phyloP scores from a whole-genome alignment of 2,329 filamentous ascomycete species.

The Cytospora leucostoma region DNA sequence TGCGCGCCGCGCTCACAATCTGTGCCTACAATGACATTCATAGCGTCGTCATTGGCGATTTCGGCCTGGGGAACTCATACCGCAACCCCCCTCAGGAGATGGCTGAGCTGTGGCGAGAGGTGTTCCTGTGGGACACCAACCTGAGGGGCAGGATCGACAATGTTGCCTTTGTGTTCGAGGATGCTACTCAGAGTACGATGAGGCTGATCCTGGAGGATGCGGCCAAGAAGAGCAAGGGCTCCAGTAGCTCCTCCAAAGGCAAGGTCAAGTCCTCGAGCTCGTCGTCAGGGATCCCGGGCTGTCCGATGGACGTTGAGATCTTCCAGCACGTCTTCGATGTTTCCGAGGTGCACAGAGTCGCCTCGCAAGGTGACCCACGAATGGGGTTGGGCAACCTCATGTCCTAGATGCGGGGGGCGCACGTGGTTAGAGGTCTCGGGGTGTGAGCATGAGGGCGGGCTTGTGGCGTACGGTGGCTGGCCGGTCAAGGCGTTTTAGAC shows the following conservation, averaged over 20 bases:
- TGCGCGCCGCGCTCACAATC: slow-evolving; percentile 69
- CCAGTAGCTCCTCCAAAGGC: slow-evolving; percentile 33
- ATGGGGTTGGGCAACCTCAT: slow-evolving; percentile 57
- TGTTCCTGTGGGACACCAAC: slow-evolving; percentile 63
- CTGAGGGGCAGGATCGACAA: slow-evolving; percentile 62
- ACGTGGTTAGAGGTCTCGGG: background rate
- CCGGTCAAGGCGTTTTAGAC: slow-evolving; percentile 11
- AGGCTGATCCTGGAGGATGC: slow-evolving; percentile 57
- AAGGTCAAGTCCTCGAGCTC: slow-evolving; percentile 25
- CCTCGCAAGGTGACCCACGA: slow-evolving; percentile 55
- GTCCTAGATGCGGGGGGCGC: slow-evolving; percentile 27
- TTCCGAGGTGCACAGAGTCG: slow-evolving; percentile 51
- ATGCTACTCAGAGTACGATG: slow-evolving; percentile 54
- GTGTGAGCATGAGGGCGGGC: background rate
- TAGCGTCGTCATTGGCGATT: slow-evolving; percentile 63
- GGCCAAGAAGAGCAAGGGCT: slow-evolving; percentile 50
- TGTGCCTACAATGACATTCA: slow-evolving; percentile 62
- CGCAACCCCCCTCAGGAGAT: slow-evolving; percentile 67
- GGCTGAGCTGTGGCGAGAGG: slow-evolving; percentile 66
- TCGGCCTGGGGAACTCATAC: slow-evolving; percentile 64
- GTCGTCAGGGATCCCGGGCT: slow-evolving; percentile 20
- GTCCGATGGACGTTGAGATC: slow-evolving; percentile 51
- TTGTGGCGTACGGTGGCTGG: slow-evolving; percentile 8
- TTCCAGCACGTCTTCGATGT: slow-evolving; percentile 56
- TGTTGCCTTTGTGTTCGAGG: slow-evolving; percentile 66